Evolutionary conservation across 352 stramenopile genomes (phyloP).

Genomic region (Phytophthora capsici): DNA sequence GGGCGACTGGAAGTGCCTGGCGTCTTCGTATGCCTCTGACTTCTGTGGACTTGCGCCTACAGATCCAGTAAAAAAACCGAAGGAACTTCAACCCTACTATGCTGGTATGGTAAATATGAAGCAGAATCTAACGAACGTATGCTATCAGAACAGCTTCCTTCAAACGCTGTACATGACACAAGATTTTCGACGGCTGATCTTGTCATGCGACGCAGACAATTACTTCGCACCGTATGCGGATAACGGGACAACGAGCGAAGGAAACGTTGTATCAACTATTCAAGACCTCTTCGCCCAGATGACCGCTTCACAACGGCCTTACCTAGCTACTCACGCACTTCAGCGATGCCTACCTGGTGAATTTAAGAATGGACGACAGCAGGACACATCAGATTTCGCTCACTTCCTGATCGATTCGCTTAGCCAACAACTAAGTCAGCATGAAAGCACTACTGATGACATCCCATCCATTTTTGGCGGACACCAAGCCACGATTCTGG

Average conservation of each 20-base stretch:
- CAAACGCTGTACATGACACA: constrained; percentile 90
- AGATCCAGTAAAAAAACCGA: constrained; percentile 44
- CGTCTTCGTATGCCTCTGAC: constrained; percentile 51
- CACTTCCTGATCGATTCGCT: constrained; percentile 87
- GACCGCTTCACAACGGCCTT: constrained; percentile 71
- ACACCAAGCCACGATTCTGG: constrained; percentile 80
- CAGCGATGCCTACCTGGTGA: constrained; percentile 74
- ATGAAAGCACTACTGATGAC: constrained; percentile 59
- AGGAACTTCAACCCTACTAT: constrained; percentile 73
- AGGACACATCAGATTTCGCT: constrained; percentile 89
- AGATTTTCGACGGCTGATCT: constrained; percentile 77
- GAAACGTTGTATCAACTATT: constrained; percentile 64
- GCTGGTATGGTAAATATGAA: constrained; percentile 91
- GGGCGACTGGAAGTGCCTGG: constrained; percentile 80
- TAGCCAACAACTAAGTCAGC: constrained; percentile 72
- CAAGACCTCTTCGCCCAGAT: constrained; percentile 81
- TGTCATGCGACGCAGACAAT: constrained; percentile 57
- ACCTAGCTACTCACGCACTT: constrained; percentile 67
- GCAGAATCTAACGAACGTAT: constrained; percentile 90
- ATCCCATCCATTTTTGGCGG: constrained; percentile 82
- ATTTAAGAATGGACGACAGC: constrained; percentile 84
- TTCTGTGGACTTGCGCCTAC: constrained; percentile 68
- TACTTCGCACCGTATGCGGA: constrained; percentile 41
- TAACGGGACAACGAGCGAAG: constrained; percentile 28
- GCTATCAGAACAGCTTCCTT: constrained; percentile 92